Percentiles rank a stretch among this genome's conserved stretches.
These are phyloP conservation scores for Cryptococcus floricola DNA, from an alignment of 1,284 basidiomycete species.

Conservation along the genomic window DNA sequence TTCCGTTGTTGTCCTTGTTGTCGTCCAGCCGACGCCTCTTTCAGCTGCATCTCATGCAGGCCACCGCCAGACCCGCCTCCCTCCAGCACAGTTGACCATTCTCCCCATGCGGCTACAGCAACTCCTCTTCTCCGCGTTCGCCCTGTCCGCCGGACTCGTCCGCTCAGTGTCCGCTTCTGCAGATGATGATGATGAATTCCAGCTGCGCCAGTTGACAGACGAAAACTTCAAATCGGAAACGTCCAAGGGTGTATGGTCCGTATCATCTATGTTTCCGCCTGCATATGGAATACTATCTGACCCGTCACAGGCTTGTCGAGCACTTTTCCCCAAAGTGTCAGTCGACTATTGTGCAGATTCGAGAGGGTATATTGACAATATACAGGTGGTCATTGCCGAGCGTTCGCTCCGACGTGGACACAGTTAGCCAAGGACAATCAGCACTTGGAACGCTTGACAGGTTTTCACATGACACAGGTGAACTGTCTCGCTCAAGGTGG, in stretches of 20 bases:
- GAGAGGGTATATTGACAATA: background rate
- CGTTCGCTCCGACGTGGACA: conserved; percentile 71
- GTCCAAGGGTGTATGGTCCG: conserved; percentile 64
- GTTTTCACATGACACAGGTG: conserved; percentile 74
- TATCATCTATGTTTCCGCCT: background rate
- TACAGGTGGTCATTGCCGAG: conserved; percentile 46
- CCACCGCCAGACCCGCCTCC: background rate
- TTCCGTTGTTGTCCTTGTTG: background rate
- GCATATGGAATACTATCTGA: background rate
- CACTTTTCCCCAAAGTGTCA: conserved; percentile 49
- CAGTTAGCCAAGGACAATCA: conserved; percentile 60
- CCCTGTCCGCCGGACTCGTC: background rate
- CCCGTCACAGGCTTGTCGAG: conserved; percentile 45
- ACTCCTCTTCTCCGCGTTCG: conserved; percentile 1
- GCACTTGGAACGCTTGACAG: conserved; percentile 54
- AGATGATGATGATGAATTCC: conserved; percentile 23
- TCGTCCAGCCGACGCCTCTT: background rate
- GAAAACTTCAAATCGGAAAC: conserved; percentile 62
- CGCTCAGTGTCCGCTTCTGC: background rate
- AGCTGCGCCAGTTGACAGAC: conserved; percentile 56
- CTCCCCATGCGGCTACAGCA: conserved; percentile 5
- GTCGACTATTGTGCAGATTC: conserved; percentile 3
- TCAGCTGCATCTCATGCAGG: no score
- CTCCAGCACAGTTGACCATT: background rate
- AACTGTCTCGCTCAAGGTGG: conserved; percentile 80